Evolutionary conservation across 306 rosid genomes (phyloP).

Genomic region (Betula pendula): DNA sequence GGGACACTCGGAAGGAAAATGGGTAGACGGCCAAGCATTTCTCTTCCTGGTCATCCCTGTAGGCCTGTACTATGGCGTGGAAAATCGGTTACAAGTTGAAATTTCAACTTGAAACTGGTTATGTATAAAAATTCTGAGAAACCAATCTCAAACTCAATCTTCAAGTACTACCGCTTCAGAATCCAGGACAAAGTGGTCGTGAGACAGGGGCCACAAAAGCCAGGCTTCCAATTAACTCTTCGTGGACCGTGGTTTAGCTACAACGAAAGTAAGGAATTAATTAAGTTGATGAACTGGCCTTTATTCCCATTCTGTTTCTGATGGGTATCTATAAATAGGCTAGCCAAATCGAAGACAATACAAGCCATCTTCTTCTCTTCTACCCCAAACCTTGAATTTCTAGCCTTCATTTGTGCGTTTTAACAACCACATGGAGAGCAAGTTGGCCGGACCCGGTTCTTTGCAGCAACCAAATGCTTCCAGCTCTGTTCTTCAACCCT

Average conservation of each 20-base stretch:
- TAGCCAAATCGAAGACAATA: conserved; percentile 11
- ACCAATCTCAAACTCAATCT: no score
- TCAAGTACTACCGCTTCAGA: no score
- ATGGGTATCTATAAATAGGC: conserved; percentile 30
- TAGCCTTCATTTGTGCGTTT: conserved; percentile 1
- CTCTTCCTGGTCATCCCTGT: no score
- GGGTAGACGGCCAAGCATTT: no score
- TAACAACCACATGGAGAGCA: conserved; percentile 31
- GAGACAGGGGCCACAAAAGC: no score
- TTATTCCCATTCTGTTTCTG: conserved; percentile 36
- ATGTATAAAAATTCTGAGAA: no score
- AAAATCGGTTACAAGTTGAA: no score
- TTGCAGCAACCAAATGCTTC: conserved; percentile 33
- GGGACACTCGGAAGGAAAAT: no score
- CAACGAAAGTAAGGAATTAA: conserved; percentile 47
- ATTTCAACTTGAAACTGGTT: no score
- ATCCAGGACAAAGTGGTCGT: no score
- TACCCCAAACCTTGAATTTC: conserved; percentile 1
- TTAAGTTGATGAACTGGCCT: conserved; percentile 48
- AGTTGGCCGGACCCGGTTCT: conserved; percentile 27
- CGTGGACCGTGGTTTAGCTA: conserved; percentile 30
- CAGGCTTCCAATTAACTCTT: conserved; percentile 26
- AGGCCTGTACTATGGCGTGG: no score
- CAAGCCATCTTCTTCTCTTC: conserved; percentile 19
- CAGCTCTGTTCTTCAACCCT: not conserved